Evolutionary conservation across 2,329 filamentous ascomycete species (phyloP), one percentile per base, ranked within the genome.

Genomic region (Calonectria hawksworthii): DNA sequence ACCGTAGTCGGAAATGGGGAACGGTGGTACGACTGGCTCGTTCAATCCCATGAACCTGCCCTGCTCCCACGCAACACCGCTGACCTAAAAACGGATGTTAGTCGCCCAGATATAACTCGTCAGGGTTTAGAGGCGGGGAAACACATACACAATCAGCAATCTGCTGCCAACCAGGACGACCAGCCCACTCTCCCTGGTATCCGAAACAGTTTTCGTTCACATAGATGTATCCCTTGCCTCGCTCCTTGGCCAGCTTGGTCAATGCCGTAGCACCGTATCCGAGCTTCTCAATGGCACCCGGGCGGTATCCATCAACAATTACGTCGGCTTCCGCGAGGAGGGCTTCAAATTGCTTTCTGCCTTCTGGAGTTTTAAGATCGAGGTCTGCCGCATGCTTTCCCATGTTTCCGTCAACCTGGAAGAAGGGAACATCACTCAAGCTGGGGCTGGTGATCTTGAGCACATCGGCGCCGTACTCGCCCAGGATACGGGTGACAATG

Each of bases 401-500:
- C 80, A 92, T 91, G 81, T 94, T 95, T 16, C 92, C 91, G 77
- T 95, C 93, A 1, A 94, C 89, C 78, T 94, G 93, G 83, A 94
- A 94, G 83, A 93, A 93, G 0, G 93, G 92, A 1, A 95, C 92
- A 74, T 95, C 93, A 6, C 91, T 90, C n/a, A 95, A 87, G 59
- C 91, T 86, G 0, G 92, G 90, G 10, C 91, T 92, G 3, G 93
- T 95, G 59, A 95, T 88, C 79, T 95, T 94, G 77, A 96, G 88
- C 0, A 96, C 93, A 68, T 93, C 90, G 10, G 94, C 94, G 2
- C 94, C 94, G 81, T 95, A 93, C 75, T 94, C 94, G n/a, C 92
- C 93, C 0, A 96, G 88, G 2, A 92, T 92, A 36, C 93, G 90
- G 4, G 92, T 92, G 77, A 95, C 92, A 6, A 92, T 91, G n/a